Conservation (phyloP, 2,329 filamentous ascomycete genomes). For the Stagonosporopsis cucurbitacearum region DNA sequence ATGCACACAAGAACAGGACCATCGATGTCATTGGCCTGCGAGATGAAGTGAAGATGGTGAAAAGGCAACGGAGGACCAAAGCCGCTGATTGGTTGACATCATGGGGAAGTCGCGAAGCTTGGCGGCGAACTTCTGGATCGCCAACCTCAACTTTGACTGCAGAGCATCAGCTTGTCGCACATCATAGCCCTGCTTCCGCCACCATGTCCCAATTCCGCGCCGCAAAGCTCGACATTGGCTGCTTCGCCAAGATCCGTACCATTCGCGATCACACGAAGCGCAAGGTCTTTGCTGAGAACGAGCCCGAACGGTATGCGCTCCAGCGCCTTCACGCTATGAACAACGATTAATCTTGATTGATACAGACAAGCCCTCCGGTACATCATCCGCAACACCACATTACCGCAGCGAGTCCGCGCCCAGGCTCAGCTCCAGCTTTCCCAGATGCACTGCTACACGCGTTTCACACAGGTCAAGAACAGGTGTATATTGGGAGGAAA, state of each 20-base stretch:
- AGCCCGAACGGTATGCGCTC: constrained; percentile 78
- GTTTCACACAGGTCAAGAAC: constrained; percentile 92
- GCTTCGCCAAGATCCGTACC: constrained; percentile 83
- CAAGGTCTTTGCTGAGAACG: constrained; percentile 84
- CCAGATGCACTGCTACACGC: constrained; percentile 95
- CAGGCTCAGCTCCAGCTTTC: constrained; percentile 92
- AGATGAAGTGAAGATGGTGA: neutral
- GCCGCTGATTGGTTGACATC: constrained; percentile 18
- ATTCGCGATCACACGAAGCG: constrained; percentile 97
- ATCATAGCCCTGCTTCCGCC: constrained; percentile 28
- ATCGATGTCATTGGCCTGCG: neutral
- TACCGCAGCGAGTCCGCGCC: constrained; percentile 80
- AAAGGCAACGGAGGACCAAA: constrained; percentile 5
- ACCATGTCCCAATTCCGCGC: constrained; percentile 76
- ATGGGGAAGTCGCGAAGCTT: constrained; percentile 20
- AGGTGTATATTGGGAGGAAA: constrained; percentile 92
- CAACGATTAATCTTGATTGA: constrained; percentile 8
- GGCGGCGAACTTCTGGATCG: constrained; percentile 17
- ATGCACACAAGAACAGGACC: neutral
- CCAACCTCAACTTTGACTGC: constrained; percentile 4
- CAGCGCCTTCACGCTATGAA: constrained; percentile 9
- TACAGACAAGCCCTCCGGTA: constrained; percentile 80
- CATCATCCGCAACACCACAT: constrained; percentile 89
- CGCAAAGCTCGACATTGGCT: constrained; percentile 87
- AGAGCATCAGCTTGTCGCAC: constrained; percentile 1